Evolutionary conservation across 1,284 basidiomycete genomes (phyloP).

Genomic region (Apiotrichum veenhuisii): DNA sequence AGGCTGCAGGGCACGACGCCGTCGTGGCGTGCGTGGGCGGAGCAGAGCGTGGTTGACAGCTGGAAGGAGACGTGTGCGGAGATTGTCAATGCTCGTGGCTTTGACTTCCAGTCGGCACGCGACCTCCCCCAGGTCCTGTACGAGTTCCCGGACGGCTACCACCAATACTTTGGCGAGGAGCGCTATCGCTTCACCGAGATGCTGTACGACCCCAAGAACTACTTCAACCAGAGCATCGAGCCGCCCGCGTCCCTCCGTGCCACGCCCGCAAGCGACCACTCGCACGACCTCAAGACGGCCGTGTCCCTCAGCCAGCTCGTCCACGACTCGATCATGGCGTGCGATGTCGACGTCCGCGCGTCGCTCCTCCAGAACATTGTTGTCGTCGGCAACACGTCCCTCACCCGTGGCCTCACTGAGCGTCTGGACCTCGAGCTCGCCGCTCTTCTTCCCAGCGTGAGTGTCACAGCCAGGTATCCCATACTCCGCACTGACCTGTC

Average conservation of each 20-base stretch:
- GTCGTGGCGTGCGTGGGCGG: conserved; percentile 77
- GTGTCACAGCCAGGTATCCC: conserved; percentile 43
- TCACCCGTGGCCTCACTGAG: conserved; percentile 82
- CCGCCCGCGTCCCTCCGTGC: conserved; percentile 37
- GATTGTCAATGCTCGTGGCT: conserved; percentile 52
- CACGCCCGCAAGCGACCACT: conserved; percentile 54
- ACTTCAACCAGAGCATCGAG: conserved; percentile 53
- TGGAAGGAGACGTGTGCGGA: conserved; percentile 87
- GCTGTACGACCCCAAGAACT: conserved; percentile 76
- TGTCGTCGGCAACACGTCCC: conserved; percentile 83
- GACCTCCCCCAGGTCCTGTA: conserved; percentile 54
- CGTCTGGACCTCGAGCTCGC: conserved; percentile 75
- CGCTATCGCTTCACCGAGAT: conserved; percentile 83
- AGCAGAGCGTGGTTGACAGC: conserved; percentile 80
- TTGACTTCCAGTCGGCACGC: conserved; percentile 37
- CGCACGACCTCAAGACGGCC: conserved; percentile 55
- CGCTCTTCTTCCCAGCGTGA: conserved; percentile 72
- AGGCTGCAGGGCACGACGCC: conserved; percentile 68
- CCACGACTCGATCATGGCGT: conserved; percentile 71
- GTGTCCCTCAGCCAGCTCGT: conserved; percentile 71
- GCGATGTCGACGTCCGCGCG: conserved; percentile 87
- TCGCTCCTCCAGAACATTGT: conserved; percentile 90
- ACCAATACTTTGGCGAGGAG: conserved; percentile 75
- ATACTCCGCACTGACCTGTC: neutral
- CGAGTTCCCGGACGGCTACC: conserved; percentile 96